These are phyloP conservation scores for Ajuga chamaepitys DNA, from an alignment of 257 asterid species.

Conservation along the genomic window DNA sequence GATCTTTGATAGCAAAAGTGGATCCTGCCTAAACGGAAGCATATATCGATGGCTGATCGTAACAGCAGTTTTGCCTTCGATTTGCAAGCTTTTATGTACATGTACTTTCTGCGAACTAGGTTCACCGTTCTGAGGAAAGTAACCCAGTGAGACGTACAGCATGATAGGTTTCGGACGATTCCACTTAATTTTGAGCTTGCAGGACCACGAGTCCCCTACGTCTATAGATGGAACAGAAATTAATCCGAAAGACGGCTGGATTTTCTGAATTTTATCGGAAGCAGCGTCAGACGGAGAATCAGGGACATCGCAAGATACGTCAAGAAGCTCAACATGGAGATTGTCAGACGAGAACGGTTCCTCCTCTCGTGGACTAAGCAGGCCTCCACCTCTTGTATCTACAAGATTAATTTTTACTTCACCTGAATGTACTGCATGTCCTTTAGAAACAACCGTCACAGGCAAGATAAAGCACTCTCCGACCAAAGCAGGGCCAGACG, in stretches of 20 bases:
- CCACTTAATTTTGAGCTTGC: constrained; percentile 91
- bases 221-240: constrained; percentile 73
- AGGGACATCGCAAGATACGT: constrained; percentile 42
- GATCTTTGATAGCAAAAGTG: constrained; percentile 68
- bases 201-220: constrained; percentile 77
- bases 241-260: constrained; percentile 94
- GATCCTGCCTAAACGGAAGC: constrained; percentile 79
- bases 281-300: constrained; percentile 35
- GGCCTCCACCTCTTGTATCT: constrained; percentile 91
- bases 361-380: constrained; percentile 93
- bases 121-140: constrained; percentile 55
- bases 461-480: constrained; percentile 88
- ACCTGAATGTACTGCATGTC: constrained; percentile 83
- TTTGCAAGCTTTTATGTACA: constrained; percentile 92
- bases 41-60: constrained; percentile 61
- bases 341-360: constrained; percentile 69
- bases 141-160: constrained; percentile 89
- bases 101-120: constrained; percentile 67
- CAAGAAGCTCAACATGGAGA: constrained; percentile 91
- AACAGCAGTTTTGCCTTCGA: constrained; percentile 86
- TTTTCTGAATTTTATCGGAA: constrained; percentile 59
- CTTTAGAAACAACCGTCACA: constrained; percentile 75
- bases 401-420: constrained; percentile 94
- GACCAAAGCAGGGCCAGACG: constrained; percentile 85
- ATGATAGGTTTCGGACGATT: constrained; percentile 94